A percentile compares a stretch with the other conserved stretches of the same genome.
phyloP scores from a whole-genome alignment of 2,329 filamentous ascomycete species.

The Magnaporthiopsis incrustans region DNA sequence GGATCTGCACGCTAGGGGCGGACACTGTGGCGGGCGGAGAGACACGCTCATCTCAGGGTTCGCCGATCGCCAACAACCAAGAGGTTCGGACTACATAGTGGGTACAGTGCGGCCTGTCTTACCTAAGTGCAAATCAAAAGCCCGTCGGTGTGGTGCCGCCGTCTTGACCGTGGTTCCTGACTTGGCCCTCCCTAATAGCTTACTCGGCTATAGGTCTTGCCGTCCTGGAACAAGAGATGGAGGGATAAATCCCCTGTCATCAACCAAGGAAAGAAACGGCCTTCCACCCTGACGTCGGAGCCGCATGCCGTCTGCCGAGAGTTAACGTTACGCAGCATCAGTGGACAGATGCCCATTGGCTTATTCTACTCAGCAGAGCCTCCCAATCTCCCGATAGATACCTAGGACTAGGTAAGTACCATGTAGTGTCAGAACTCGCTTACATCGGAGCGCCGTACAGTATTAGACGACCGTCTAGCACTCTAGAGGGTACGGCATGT shows the following conservation, averaged over 20 bases:
- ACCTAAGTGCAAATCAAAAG: not conserved
- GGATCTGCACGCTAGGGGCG: not conserved
- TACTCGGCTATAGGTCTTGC: too few species aligned
- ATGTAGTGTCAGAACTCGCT: not conserved
- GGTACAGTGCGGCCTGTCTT: not conserved
- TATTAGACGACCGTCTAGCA: not conserved
- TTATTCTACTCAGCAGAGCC: not conserved
- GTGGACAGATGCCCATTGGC: not conserved
- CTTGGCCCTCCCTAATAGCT: not conserved
- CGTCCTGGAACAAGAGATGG: not conserved
- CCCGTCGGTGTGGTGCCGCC: not conserved
- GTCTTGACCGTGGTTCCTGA: not conserved
- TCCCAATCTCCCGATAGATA: not conserved
- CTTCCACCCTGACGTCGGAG: not conserved
- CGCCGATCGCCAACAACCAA: not conserved
- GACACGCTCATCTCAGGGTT: not conserved
- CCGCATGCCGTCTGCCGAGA: not conserved
- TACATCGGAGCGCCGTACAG: not conserved
- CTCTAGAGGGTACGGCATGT: not conserved
- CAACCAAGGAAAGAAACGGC: not conserved
- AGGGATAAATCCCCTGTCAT: not conserved
- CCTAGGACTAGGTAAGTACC: too few species aligned
- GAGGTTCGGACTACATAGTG: too few species aligned
- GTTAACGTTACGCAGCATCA: not conserved
- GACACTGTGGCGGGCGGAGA: not conserved